Percentiles rank a stretch among this genome's conserved stretches.
These are phyloP conservation scores for Pseudogymnoascus sp. DNA, from an alignment of 2,329 filamentous ascomycete genomes.

Conservation along the genomic window DNA sequence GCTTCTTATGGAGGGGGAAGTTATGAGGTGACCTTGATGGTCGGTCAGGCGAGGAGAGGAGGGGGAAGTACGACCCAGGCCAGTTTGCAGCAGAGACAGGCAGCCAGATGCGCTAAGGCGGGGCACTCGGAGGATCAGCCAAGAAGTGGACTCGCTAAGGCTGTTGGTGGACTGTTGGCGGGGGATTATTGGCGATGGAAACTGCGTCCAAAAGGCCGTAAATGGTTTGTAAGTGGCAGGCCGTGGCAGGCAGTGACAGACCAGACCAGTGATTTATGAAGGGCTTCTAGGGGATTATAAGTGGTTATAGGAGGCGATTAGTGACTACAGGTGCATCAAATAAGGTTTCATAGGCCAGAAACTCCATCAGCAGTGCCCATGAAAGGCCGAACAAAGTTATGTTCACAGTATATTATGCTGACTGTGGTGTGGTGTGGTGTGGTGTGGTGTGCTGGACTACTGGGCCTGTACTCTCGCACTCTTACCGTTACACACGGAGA, in stretches of 20 bases:
- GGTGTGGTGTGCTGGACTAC: neutral
- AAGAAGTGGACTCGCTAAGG: neutral
- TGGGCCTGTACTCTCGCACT: neutral
- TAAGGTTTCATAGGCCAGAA: neutral
- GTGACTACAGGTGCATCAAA: neutral
- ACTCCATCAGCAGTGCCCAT: neutral
- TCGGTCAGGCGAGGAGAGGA: neutral
- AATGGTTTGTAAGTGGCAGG: neutral
- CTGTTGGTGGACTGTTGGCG: neutral
- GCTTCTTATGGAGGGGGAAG: neutral
- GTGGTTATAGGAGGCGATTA: neutral
- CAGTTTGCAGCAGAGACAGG: neutral
- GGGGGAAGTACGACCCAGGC: conserved; percentile 1
- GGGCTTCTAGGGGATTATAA: neutral
- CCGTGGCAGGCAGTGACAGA: neutral
- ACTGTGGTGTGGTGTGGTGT: neutral
- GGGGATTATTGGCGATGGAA: neutral
- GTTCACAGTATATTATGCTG: neutral
- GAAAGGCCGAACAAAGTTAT: neutral
- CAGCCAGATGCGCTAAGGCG: neutral
- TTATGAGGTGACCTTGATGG: conserved; percentile 6
- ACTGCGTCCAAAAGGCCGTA: neutral
- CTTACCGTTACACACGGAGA: neutral
- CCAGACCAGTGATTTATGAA: neutral
- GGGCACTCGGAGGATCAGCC: neutral